Evolutionary conservation across 768 basidiomycete species (phyloP).

Genomic region (Jaapia argillacea): DNA sequence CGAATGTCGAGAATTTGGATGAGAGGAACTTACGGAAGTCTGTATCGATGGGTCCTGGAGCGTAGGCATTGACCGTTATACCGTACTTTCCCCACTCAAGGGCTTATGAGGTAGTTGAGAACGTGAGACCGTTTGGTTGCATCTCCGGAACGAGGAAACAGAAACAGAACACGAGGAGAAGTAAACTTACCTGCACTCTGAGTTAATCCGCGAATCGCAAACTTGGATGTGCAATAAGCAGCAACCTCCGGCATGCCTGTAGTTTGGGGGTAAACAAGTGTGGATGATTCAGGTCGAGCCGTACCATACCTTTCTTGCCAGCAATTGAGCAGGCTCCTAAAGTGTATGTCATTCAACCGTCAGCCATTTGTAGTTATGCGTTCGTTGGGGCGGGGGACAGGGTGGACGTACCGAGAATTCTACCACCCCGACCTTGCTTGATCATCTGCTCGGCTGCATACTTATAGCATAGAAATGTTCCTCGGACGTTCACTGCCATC

Average conservation of each 20-base stretch:
- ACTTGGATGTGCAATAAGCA: not conserved
- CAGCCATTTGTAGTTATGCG: not conserved
- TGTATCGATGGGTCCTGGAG: constrained; percentile 6
- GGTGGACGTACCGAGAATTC: constrained; percentile 24
- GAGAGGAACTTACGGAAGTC: constrained; percentile 3
- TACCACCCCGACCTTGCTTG: constrained; percentile 25
- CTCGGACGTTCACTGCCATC: constrained; percentile 21
- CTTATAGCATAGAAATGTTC: constrained; percentile 29
- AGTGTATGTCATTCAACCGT: not conserved
- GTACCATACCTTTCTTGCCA: not conserved
- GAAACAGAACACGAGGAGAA: not conserved
- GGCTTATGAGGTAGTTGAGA: not conserved
- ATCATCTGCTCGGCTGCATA: constrained; percentile 29
- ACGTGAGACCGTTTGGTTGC: too few species aligned
- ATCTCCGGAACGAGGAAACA: not conserved
- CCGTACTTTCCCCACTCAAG: not conserved
- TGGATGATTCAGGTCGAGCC: not conserved
- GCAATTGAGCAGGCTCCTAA: not conserved
- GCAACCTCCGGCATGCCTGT: not conserved
- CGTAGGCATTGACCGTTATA: constrained; percentile 3
- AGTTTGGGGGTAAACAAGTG: not conserved
- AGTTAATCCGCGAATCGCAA: not conserved
- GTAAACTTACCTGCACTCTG: not conserved
- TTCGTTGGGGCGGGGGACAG: not conserved
- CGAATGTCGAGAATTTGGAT: not conserved